Percentiles rank a stretch among this genome's conserved stretches.
phyloP scores from a whole-genome alignment of 1,139 yeast species.

The Diutina pseudorugosa region DNA sequence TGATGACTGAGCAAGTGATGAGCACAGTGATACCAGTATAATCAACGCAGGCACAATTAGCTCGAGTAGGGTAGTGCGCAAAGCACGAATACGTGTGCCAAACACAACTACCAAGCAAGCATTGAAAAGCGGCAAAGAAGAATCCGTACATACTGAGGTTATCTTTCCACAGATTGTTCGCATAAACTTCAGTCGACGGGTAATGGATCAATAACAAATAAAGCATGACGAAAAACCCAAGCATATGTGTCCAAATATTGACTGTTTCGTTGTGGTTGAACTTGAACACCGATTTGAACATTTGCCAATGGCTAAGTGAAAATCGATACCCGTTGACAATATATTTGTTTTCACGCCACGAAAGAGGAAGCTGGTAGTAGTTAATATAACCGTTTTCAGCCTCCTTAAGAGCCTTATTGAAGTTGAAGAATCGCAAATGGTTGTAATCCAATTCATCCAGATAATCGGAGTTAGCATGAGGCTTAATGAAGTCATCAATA shows the following conservation, averaged over 20 bases:
- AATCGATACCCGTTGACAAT: conserved; percentile 81
- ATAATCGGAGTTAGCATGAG: conserved; percentile 19
- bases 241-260: conserved; percentile 87
- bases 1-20: conserved; percentile 80
- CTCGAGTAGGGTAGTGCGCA: conserved; percentile 49
- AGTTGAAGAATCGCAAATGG: conserved; percentile 33
- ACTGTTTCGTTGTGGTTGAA: conserved; percentile 77
- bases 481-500: conserved; percentile 35
- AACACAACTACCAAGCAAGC: conserved; percentile 63
- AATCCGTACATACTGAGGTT: conserved; percentile 49
- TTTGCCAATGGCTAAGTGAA: conserved; percentile 48
- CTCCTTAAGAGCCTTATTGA: conserved; percentile 41
- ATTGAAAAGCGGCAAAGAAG: conserved; percentile 59
- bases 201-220: conserved; percentile 48
- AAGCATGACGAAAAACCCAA: conserved; percentile 50
- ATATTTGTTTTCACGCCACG: conserved; percentile 88
- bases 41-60: conserved; percentile 83
- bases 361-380: conserved; percentile 79
- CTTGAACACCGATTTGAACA: conserved; percentile 42
- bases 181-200: conserved; percentile 40
- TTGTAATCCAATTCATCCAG: conserved; percentile 19
- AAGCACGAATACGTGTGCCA: conserved; percentile 93
- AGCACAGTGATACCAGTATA: conserved; percentile 88
- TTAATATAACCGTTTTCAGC: conserved; percentile 55
- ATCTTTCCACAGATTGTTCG: conserved; percentile 31